These are phyloP conservation scores for Vachellia pachyceras DNA, from an alignment of 306 rosid genomes.

Conservation along the genomic window DNA sequence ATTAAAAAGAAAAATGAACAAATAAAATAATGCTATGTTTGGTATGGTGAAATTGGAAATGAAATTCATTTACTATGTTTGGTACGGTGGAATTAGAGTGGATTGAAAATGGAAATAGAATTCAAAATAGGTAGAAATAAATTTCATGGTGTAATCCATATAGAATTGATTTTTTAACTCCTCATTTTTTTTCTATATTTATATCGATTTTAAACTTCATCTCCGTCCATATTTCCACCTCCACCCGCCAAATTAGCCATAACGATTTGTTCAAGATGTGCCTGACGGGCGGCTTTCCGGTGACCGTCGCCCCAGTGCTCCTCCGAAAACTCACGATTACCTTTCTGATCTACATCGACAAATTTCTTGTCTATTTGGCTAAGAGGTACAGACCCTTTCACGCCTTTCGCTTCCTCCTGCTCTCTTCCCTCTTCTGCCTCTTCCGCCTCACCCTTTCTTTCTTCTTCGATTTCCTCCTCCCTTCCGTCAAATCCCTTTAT, in stretches of 20 bases:
- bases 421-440: constrained; percentile 41
- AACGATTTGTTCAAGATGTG: constrained; percentile 13
- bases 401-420: constrained; percentile 47
- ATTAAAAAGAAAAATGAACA: background rate
- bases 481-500: background rate
- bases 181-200: no score
- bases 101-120: no score
- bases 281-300: constrained; percentile 40
- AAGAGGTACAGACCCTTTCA: constrained; percentile 52
- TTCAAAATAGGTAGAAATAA: no score
- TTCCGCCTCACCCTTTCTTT: constrained; percentile 42
- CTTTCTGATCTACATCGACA: constrained; percentile 46
- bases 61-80: no score
- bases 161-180: no score
- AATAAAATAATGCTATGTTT: background rate
- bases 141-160: no score
- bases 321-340: constrained; percentile 52
- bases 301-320: constrained; percentile 49
- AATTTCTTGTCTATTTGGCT: constrained; percentile 40
- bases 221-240: no score
- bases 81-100: no score
- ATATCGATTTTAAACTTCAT: no score
- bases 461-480: no score
- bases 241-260: no score
- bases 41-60: constrained; percentile 41